Base-by-base conservation (phyloP, 2,329 filamentous ascomycete genomes). In the Talaromyces verruculosus region DNA sequence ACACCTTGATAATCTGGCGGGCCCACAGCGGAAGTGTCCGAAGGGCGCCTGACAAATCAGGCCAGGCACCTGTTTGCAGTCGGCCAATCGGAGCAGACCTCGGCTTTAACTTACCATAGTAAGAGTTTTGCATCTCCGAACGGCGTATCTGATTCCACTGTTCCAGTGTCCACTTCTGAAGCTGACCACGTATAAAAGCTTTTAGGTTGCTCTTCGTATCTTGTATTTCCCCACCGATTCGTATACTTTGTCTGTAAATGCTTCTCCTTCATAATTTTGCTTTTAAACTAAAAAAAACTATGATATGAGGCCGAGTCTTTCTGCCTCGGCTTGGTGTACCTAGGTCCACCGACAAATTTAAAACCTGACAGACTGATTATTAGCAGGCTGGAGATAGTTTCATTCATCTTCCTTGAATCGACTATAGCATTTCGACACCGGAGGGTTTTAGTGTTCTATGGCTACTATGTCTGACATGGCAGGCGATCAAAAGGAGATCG, bases 21-120 rank as follows among this genome's bases (percentile, higher is more conserved):
- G 2, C 43, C 60, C 60, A 51, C 41, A 51, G 59, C 59, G 59
- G 59, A 61, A 61, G 43, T 1, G 43, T 61, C 59, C 59, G 59
- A n/a, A 13, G n/a, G n/a, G 17, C n/a, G 11, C 59, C 41, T 61
- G 39, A 51, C 28, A 35, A 51, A 51, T 33, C 28, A 33, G 58
- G 13, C 13, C 19, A 49, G 45, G 45, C 11, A 49, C 11, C 10
- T 2, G 4, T 49, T 19, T 47, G 15, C n/a, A 25, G 1, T 7
- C 5, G 17, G 37, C 57, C 57, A 59, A 30, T 59, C 33, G 53
- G 53, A 39, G 53, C n/a, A 57, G n/a, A 39, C 33, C 5, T 57
- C 53, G 53, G 53, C n/a, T 22, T 57, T 37, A 25, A 15, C 37
- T 37, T 57, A 25, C 25, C 4, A 25, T 25, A 25, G 25, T 2